Percentiles rank a stretch among this genome's conserved stretches.
These are phyloP conservation scores for Bryum argenteum DNA, from an alignment of 225 moss, liverwort and hornwort species.

Conservation along the genomic window DNA sequence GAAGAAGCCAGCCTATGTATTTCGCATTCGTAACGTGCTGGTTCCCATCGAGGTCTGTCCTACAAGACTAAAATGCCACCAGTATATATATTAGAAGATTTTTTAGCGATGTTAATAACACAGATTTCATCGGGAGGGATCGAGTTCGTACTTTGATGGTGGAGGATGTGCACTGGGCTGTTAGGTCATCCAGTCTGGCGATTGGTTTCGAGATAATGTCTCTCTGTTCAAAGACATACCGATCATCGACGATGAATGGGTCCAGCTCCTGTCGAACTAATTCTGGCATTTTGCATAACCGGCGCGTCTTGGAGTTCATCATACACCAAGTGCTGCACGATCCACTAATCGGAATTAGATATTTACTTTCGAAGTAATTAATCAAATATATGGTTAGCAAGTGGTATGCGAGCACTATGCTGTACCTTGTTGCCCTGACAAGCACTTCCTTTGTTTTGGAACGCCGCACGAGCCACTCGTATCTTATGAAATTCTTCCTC, in stretches of 20 bases:
- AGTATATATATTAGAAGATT: no score
- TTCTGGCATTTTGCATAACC: conserved; percentile 61
- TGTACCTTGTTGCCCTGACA: conserved; percentile 55
- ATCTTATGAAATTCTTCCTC: conserved; percentile 56
- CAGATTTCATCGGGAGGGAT: neutral
- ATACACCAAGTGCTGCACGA: conserved; percentile 57
- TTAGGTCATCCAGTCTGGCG: conserved; percentile 38
- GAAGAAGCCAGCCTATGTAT: conserved; percentile 49
- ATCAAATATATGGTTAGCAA: neutral
- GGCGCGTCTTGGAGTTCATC: conserved; percentile 63
- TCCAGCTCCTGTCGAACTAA: conserved; percentile 42
- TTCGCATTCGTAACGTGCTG: conserved; percentile 58
- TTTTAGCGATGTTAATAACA: neutral
- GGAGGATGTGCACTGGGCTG: conserved; percentile 37
- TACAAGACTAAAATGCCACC: conserved; percentile 27
- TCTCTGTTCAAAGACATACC: conserved; percentile 1
- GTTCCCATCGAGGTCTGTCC: conserved; percentile 55
- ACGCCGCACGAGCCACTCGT: conserved; percentile 61
- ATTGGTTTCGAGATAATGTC: conserved; percentile 28
- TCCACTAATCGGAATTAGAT: neutral
- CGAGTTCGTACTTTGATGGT: conserved; percentile 32
- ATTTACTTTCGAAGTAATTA: neutral
- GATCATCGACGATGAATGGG: conserved; percentile 24
- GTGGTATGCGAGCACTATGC: neutral
- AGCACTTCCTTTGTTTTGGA: conserved; percentile 57